Conservation (phyloP, 2,329 filamentous ascomycete genomes). For the Colletotrichum eleusines region DNA sequence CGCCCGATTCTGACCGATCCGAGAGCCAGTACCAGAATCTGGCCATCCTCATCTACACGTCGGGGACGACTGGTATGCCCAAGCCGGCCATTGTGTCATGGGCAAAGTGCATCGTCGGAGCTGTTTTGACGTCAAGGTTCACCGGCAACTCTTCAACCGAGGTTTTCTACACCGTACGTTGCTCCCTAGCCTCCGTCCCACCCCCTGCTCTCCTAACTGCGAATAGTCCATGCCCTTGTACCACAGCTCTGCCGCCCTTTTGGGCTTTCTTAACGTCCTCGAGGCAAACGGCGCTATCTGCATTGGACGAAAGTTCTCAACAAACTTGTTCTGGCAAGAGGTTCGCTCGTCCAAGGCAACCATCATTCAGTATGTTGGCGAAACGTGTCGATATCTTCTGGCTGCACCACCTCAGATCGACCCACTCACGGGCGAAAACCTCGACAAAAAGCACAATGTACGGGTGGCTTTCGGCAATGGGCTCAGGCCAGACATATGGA, state of each 20-base stretch:
- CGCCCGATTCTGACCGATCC: slow-evolving; percentile 68
- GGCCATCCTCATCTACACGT: slow-evolving; percentile 85
- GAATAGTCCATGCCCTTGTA: slow-evolving; percentile 86
- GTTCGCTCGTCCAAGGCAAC: slow-evolving; percentile 78
- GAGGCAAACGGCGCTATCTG: slow-evolving; percentile 74
- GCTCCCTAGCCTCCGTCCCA: slow-evolving; percentile 13
- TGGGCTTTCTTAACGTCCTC: slow-evolving; percentile 75
- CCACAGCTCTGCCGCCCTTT: slow-evolving; percentile 80
- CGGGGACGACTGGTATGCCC: slow-evolving; percentile 86
- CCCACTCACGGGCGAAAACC: slow-evolving; percentile 71
- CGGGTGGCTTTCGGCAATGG: slow-evolving; percentile 86
- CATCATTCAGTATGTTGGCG: slow-evolving; percentile 87
- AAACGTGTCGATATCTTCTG: slow-evolving; percentile 86
- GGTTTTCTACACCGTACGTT: slow-evolving; percentile 78
- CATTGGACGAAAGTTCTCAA: slow-evolving; percentile 83
- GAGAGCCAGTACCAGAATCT: slow-evolving; percentile 67
- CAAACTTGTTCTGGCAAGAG: slow-evolving; percentile 81
- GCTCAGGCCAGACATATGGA: slow-evolving; percentile 87
- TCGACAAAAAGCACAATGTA: slow-evolving; percentile 81
- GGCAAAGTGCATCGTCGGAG: slow-evolving; percentile 70
- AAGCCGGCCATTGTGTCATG: slow-evolving; percentile 84
- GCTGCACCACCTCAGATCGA: slow-evolving; percentile 73
- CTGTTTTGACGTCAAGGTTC: slow-evolving; percentile 65
- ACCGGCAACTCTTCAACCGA: slow-evolving; percentile 72
- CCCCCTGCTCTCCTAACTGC: slow-evolving; percentile 20